Base-by-base conservation (phyloP, 2,329 filamentous ascomycete species). In the Ophiostoma triangulosporum region DNA sequence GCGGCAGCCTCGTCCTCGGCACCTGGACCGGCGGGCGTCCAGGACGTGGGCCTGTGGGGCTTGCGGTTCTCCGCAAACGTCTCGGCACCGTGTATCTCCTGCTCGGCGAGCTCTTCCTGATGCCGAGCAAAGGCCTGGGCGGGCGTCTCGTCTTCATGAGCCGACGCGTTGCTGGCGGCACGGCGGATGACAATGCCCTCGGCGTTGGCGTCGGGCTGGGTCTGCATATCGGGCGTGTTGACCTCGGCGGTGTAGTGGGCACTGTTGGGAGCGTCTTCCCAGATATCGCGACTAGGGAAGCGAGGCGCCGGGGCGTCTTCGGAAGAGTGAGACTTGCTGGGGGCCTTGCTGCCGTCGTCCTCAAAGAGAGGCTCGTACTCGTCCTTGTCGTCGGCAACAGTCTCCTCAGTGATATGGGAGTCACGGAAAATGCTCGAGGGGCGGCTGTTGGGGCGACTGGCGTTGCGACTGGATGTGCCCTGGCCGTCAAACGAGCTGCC, bases 331-430 rank as follows among this genome's bases (percentile, higher is more conserved):
- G 65, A 64, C 40, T 66, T 64, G 48, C 63, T 53, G 36, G 69
- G 43, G 11, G 64, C 60, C 26, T 75, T 69, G 52, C 75, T 71
- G 54, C 80, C 77, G 3, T 77, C 75, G 15, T 90, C 86, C 54
- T 93, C 89, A 68, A 98, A 98, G 3, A 98, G 72, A 1, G 93
- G 93, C 65, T 97, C 91, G 63, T 97, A 97, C 66, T 97, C 90
- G 62, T 90, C 84, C 5, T 95, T 86, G 62, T 95, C 85, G 33
- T 56, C 48, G 62, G 71, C 5, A 86, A 89, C 43, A 80, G 69
- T 63, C 70, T 83, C 65, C 66, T 83, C 73, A 53, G 70, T 56
- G 11, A 46, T 46, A 76, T 75, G 5, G 78, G 71, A 33, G 59
- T 60, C 35, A 52, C 56, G 11, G 48, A 50, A 14, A 53, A 57